A percentile compares a stretch with the other conserved stretches of the same genome.
Conservation (phyloP, 2,329 filamentous ascomycete species). For the Arthrocladium fulminans region DNA sequence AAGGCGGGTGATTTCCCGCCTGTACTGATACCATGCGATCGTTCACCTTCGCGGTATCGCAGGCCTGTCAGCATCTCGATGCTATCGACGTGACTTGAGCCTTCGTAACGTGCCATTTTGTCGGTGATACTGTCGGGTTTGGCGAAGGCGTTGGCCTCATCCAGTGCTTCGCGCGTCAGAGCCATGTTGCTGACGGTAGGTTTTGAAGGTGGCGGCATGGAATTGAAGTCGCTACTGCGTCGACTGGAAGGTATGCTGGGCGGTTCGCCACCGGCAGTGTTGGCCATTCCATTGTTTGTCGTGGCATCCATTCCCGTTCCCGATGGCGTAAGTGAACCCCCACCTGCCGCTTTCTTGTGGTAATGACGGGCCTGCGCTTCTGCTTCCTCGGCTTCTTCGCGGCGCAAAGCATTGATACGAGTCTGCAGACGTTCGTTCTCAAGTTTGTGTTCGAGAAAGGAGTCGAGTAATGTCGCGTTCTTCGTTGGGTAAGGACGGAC, state of each 20-base stretch:
- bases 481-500: slow-evolving; percentile 81
- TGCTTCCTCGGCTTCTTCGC: slow-evolving; percentile 73
- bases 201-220: slow-evolving; percentile 60
- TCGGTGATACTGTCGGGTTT: slow-evolving; percentile 69
- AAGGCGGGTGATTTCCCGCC: slow-evolving; percentile 72
- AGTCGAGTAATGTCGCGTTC: slow-evolving; percentile 76
- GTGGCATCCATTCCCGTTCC: slow-evolving; percentile 13
- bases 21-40: slow-evolving; percentile 78
- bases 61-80: slow-evolving; percentile 91
- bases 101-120: slow-evolving; percentile 76
- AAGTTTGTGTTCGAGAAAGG: slow-evolving; percentile 92
- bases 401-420: slow-evolving; percentile 73
- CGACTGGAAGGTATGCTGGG: slow-evolving; percentile 15
- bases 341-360: slow-evolving; percentile 20
- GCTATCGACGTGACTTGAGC: slow-evolving; percentile 66
- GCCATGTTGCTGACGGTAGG: slow-evolving; percentile 55
- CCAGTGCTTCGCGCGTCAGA: slow-evolving; percentile 70
- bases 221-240: slow-evolving; percentile 26
- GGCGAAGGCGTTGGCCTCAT: slow-evolving; percentile 57
- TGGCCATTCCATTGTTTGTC: background rate
- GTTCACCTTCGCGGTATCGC: slow-evolving; percentile 78
- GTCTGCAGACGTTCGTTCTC: slow-evolving; percentile 83
- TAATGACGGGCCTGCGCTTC: slow-evolving; percentile 48
- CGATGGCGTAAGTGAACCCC: slow-evolving; percentile 15
- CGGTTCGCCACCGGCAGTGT: slow-evolving; percentile 8